Evolutionary conservation across 1,284 basidiomycete species (phyloP).

Genomic region (Cutaneotrichosporon cyanovorans): DNA sequence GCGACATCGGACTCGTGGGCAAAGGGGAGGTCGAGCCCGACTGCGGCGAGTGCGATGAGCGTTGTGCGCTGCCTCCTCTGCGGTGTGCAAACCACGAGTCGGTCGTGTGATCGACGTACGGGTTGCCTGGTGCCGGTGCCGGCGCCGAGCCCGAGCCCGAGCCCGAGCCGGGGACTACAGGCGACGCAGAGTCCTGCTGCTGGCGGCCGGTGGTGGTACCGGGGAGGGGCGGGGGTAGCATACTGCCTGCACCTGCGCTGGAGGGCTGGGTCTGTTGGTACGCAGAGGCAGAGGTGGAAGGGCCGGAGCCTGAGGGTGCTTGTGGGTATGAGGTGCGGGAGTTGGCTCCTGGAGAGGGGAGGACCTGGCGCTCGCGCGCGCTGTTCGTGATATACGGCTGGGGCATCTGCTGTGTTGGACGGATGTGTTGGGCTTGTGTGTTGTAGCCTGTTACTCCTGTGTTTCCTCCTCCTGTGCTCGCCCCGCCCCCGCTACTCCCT

Average conservation of each 20-base stretch:
- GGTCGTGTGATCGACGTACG: slow-evolving; percentile 20
- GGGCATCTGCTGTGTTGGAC: slow-evolving; percentile 5
- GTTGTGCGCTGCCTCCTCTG: slow-evolving; percentile 8
- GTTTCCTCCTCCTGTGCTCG: neutral
- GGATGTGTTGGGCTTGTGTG: neutral
- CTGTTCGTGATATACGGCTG: slow-evolving; percentile 9
- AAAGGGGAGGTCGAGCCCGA: slow-evolving; percentile 32
- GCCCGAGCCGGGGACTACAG: neutral
- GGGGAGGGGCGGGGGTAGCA: no score
- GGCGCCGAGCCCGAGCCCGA: neutral
- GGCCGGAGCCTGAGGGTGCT: slow-evolving; percentile 1
- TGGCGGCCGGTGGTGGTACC: no score
- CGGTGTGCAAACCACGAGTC: slow-evolving; percentile 15
- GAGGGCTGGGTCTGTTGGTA: no score
- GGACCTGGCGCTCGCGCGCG: slow-evolving; percentile 10
- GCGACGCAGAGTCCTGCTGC: no score
- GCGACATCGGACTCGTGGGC: slow-evolving; percentile 18
- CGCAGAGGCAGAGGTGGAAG: neutral
- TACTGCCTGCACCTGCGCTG: no score
- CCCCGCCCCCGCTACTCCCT: neutral
- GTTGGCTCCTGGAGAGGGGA: slow-evolving; percentile 21
- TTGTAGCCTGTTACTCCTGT: no score
- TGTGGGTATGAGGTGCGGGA: neutral
- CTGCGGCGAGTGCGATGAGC: slow-evolving; percentile 21
- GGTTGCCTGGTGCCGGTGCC: slow-evolving; percentile 28